phyloP scores from a whole-genome alignment of 139 green algal species.

The Pseudopediastrum boryanum region DNA sequence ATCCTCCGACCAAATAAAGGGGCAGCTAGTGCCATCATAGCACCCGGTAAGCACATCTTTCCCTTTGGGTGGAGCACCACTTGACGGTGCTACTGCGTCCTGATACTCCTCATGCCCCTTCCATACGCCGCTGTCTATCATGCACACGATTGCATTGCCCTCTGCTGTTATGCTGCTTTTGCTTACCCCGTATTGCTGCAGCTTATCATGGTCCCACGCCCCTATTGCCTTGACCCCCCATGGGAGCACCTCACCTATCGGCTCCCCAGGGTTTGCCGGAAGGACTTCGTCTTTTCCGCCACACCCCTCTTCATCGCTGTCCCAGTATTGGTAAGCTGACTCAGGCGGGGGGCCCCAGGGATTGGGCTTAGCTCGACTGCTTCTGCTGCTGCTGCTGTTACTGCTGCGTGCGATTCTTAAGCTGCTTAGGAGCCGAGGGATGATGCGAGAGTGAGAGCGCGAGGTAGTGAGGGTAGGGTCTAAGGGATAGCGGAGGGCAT shows the following conservation, averaged over 20 bases:
- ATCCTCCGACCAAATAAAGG: slow-evolving; percentile 14
- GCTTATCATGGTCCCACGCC: background rate
- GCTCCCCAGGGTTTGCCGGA: background rate
- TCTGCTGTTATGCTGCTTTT: background rate
- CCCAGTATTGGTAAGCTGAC: slow-evolving; percentile 25
- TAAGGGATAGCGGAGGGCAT: background rate
- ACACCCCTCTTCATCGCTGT: background rate
- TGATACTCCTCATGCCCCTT: slow-evolving; percentile 13
- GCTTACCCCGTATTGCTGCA: too few species aligned
- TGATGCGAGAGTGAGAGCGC: background rate
- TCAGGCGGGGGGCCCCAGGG: background rate
- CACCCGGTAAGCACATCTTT: slow-evolving; percentile 17
- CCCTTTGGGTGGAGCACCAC: background rate
- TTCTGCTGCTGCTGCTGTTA: background rate
- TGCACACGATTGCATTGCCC: slow-evolving; percentile 20
- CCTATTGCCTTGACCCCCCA: slow-evolving; percentile 31
- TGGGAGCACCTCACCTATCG: slow-evolving; percentile 12
- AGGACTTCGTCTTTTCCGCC: background rate
- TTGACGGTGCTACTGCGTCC: background rate
- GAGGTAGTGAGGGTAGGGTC: background rate
- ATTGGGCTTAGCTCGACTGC: background rate
- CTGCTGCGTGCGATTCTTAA: background rate
- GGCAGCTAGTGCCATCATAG: background rate
- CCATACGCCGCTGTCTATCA: slow-evolving; percentile 35
- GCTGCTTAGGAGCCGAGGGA: background rate